Evolutionary conservation across 441 rosid genomes (phyloP).

Genomic region (Bruguiera hainesii): DNA sequence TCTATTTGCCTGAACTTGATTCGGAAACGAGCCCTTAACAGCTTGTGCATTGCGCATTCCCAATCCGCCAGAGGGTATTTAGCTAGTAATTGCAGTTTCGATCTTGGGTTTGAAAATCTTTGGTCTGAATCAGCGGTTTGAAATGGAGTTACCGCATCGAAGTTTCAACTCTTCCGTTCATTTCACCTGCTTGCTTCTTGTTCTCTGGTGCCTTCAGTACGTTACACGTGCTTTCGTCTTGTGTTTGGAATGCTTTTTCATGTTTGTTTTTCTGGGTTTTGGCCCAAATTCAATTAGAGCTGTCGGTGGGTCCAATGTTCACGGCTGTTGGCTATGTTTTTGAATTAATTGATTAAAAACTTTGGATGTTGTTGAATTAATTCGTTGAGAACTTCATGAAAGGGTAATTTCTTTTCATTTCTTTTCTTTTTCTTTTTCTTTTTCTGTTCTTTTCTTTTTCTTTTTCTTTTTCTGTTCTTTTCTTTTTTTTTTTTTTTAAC

Average conservation of each 20-base stretch:
- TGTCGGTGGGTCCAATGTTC: too few relatives aligned
- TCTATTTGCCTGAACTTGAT: conserved; percentile 39
- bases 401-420: too few relatives aligned
- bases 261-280: too few relatives aligned
- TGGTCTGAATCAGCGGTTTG: conserved; percentile 10
- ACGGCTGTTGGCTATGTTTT: too few relatives aligned
- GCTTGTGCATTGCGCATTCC: conserved; percentile 29
- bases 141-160: conserved; percentile 3
- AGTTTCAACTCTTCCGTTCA: conserved; percentile 25
- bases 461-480: too few relatives aligned
- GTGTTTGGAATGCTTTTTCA: neutral
- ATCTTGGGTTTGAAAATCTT: conserved; percentile 4
- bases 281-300: too few relatives aligned
- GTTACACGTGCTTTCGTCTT: neutral
- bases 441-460: too few relatives aligned
- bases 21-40: conserved; percentile 28
- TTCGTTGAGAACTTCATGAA: too few relatives aligned
- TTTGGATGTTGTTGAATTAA: too few relatives aligned
- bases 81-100: conserved; percentile 11
- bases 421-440: too few relatives aligned
- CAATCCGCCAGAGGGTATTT: conserved; percentile 23
- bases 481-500: too few relatives aligned
- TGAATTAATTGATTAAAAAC: too few relatives aligned
- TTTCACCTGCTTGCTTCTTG: conserved; percentile 23
- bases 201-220: conserved; percentile 11